Evolutionary conservation across 176 grass and related monocot genomes (phyloP), one percentile per base, ranked within the genome.

Genomic region (Dendrocalamus sinicus): DNA sequence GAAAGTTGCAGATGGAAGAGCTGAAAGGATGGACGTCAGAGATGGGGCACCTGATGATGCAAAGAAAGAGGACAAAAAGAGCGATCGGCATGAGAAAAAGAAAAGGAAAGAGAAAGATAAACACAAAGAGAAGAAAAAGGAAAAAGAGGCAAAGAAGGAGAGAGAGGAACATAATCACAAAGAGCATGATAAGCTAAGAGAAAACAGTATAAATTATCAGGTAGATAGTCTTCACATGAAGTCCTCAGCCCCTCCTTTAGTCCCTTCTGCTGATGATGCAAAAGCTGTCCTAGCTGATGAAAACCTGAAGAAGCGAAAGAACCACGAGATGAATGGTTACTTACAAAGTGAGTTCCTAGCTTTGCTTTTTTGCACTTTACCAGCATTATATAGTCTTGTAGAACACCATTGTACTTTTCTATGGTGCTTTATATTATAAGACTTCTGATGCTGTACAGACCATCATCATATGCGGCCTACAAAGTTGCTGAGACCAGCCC

Each of bases 391-490:
- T 90, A 85, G 85, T 88, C 82, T 72, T 88, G 81, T 89, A 90
- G 32, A 66, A 86, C 79, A 77, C 82, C 85, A 90, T 88, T 88
- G 72, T 88, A 64, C 52, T 75, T 74, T 88, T 88, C 59, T 83
- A 83, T 88, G 82, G 88, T 88, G 88, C 62, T 75, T 88, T 90
- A 92, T 85, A 79, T 90, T 85, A 86, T 88, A 79, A 88, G 77
- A 93, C 83, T 93, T 93, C 78, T 88, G 78, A 76, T 93, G 91
- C 17, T 90, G 54, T 88, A 93, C 91, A 93, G 91, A 93, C 83
- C 35, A 72, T 50, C 59, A 77, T 89, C 86, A 93, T 53, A 84
- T 81, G 86, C 88, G 55, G 85, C 83, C 79, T 90, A 81, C 85
- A 79, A 92, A 95, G 86, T 86, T 90, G 69, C 88, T 79, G 13